Conservation (phyloP, 2,329 filamentous ascomycete genomes). For the Alternaria rosae region DNA sequence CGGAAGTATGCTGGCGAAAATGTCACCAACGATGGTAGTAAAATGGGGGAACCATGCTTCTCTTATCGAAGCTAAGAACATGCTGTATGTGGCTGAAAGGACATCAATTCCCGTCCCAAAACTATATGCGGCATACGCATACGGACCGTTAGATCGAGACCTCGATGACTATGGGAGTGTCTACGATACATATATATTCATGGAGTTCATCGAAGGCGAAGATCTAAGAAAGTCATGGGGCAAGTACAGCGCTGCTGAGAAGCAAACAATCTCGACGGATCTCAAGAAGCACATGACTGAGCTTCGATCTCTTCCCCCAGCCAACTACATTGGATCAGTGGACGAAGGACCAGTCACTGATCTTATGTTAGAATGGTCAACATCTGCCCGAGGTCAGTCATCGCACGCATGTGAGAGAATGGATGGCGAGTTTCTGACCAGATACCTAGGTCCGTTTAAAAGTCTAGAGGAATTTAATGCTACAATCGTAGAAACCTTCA, state of each 20-base stretch:
- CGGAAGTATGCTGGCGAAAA: constrained; percentile 13
- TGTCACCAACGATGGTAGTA: constrained; percentile 18
- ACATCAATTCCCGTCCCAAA: constrained; percentile 29
- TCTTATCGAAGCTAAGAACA: constrained; percentile 28
- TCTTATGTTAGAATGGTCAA: constrained; percentile 32
- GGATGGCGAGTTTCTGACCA: constrained; percentile 15
- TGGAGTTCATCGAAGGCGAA: constrained; percentile 28
- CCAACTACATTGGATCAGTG: constrained; percentile 26
- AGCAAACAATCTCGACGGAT: constrained; percentile 22
- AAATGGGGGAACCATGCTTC: constrained; percentile 27
- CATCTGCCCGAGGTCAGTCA: constrained; percentile 20
- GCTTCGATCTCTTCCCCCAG: constrained; percentile 22
- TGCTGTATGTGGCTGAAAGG: constrained; percentile 23
- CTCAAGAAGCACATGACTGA: constrained; percentile 25
- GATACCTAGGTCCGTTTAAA: constrained; percentile 23
- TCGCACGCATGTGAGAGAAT: neutral
- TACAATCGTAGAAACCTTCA: constrained; percentile 18
- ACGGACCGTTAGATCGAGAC: constrained; percentile 22
- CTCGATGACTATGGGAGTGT: constrained; percentile 17
- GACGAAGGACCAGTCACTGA: constrained; percentile 26
- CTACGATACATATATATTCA: constrained; percentile 28
- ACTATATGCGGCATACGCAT: constrained; percentile 27
- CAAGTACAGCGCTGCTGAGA: constrained; percentile 21
- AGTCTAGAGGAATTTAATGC: constrained; percentile 25
- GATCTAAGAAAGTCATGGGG: constrained; percentile 19